Conservation (phyloP, 2,329 filamentous ascomycete genomes). For the Talaromyces sp. region DNA sequence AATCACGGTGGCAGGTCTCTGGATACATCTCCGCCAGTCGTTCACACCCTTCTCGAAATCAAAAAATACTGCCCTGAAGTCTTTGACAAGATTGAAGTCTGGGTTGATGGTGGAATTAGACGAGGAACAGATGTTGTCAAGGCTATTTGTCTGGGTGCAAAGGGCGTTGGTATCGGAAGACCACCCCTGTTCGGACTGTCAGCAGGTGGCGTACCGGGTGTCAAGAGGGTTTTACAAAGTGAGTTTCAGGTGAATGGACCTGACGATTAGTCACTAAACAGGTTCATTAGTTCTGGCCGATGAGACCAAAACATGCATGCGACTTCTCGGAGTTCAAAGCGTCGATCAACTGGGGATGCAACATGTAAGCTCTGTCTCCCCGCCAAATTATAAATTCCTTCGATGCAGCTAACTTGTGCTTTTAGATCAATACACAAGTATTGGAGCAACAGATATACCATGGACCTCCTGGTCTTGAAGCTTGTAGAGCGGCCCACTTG, state of each 20-base stretch:
- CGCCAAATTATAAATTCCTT: neutral
- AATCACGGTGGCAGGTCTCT: slow-evolving; percentile 87
- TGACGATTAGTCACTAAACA: neutral
- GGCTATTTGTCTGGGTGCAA: slow-evolving; percentile 87
- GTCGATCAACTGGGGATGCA: slow-evolving; percentile 11
- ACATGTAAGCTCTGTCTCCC: neutral
- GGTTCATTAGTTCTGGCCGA: slow-evolving; percentile 6
- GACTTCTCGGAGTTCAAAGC: slow-evolving; percentile 8
- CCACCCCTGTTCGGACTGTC: slow-evolving; percentile 98
- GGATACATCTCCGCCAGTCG: slow-evolving; percentile 76
- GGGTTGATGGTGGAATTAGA: slow-evolving; percentile 85
- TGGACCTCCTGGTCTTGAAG: slow-evolving; percentile 1
- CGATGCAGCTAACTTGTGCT: neutral
- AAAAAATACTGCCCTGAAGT: slow-evolving; percentile 63
- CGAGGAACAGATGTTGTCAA: slow-evolving; percentile 94
- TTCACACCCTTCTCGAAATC: slow-evolving; percentile 65
- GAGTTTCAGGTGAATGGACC: neutral
- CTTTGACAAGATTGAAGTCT: slow-evolving; percentile 76
- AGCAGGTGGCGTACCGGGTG: slow-evolving; percentile 82
- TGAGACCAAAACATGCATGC: slow-evolving; percentile 14
- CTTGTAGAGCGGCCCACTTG: neutral
- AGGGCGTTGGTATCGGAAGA: slow-evolving; percentile 88
- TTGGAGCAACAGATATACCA: slow-evolving; percentile 7
- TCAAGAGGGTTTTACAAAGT: slow-evolving; percentile 83
- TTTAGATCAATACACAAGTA: slow-evolving; percentile 1